Conservation (phyloP, 2,329 filamentous ascomycete genomes). For the Curvularia sp. region DNA sequence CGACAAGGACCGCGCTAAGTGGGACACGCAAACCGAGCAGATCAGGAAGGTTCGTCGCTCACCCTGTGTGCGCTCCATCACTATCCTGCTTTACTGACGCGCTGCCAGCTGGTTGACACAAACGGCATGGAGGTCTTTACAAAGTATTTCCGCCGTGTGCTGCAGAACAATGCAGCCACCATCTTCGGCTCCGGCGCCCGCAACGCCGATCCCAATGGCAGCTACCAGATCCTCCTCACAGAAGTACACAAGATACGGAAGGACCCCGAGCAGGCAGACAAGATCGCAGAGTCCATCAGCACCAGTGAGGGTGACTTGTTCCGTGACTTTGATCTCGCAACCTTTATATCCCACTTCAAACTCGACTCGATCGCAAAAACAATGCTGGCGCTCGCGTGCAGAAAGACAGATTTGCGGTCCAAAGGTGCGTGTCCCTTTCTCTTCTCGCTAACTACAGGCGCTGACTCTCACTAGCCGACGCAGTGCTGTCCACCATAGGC, state of each 20-base stretch:
- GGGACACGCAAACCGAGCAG: conserved; percentile 89
- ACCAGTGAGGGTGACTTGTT: conserved; percentile 90
- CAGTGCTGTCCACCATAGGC: conserved; percentile 84
- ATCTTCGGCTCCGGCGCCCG: conserved; percentile 85
- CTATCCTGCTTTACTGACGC: conserved; percentile 28
- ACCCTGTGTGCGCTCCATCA: conserved; percentile 13
- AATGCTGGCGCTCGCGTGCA: conserved; percentile 86
- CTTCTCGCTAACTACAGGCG: conserved; percentile 10
- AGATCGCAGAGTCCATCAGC: conserved; percentile 93
- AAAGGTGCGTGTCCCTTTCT: conserved; percentile 71
- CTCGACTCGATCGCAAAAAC: conserved; percentile 88
- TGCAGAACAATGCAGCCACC: conserved; percentile 87
- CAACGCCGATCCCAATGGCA: conserved; percentile 76
- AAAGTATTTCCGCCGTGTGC: conserved; percentile 91
- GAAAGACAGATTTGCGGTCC: conserved; percentile 79
- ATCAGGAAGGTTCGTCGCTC: conserved; percentile 77
- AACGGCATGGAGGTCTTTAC: conserved; percentile 99
- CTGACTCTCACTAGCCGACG: conserved; percentile 70
- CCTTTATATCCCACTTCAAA: conserved; percentile 95
- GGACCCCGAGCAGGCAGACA: conserved; percentile 81
- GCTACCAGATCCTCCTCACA: conserved; percentile 79
- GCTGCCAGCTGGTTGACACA: conserved; percentile 82
- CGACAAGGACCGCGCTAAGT: conserved; percentile 89
- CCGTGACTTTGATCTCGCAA: conserved; percentile 93
- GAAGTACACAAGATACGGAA: conserved; percentile 88